phyloP scores from a whole-genome alignment of 495 filamentous ascomycete species.

The Penicillium pulvis region DNA sequence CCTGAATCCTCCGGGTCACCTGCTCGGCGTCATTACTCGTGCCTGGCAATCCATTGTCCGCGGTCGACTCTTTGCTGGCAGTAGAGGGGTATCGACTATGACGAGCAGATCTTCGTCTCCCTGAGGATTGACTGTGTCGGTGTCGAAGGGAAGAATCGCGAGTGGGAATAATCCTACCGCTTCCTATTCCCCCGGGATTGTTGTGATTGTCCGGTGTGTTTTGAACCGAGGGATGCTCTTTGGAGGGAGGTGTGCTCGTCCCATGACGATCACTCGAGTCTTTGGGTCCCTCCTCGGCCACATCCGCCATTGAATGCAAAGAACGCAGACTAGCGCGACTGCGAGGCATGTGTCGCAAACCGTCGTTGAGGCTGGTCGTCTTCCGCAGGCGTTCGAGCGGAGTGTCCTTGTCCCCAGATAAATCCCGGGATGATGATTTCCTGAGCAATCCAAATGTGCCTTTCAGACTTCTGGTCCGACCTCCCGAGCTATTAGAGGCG shows the following conservation, averaged over 20 bases:
- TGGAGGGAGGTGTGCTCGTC: constrained; percentile 29
- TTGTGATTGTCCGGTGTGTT: constrained; percentile 30
- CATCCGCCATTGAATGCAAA: constrained; percentile 48
- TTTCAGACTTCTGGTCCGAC: constrained; percentile 42
- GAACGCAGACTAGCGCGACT: constrained; percentile 47
- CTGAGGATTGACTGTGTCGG: constrained; percentile 44
- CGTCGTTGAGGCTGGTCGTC: constrained; percentile 42
- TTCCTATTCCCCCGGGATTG: constrained; percentile 48
- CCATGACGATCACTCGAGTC: constrained; percentile 23
- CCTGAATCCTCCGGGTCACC: constrained; percentile 51
- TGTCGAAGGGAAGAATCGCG: constrained; percentile 69
- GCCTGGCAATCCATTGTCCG: constrained; percentile 37
- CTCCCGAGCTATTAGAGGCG: constrained; percentile 42
- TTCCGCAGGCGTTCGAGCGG: constrained; percentile 37
- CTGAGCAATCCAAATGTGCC: constrained; percentile 36
- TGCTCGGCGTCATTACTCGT: constrained; percentile 44
- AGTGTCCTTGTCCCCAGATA: constrained; percentile 36
- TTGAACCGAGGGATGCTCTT: constrained; percentile 30
- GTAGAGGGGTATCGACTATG: constrained; percentile 44
- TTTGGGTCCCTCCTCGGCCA: constrained; percentile 40
- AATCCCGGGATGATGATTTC: constrained; percentile 42
- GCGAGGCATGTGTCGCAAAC: constrained; percentile 37
- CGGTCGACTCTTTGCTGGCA: constrained; percentile 38
- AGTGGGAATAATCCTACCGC: constrained; percentile 59
- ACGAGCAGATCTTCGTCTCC: constrained; percentile 37